Evolutionary conservation across 2,329 filamentous ascomycete genomes (phyloP).

Genomic region (Colletotrichum sp.): DNA sequence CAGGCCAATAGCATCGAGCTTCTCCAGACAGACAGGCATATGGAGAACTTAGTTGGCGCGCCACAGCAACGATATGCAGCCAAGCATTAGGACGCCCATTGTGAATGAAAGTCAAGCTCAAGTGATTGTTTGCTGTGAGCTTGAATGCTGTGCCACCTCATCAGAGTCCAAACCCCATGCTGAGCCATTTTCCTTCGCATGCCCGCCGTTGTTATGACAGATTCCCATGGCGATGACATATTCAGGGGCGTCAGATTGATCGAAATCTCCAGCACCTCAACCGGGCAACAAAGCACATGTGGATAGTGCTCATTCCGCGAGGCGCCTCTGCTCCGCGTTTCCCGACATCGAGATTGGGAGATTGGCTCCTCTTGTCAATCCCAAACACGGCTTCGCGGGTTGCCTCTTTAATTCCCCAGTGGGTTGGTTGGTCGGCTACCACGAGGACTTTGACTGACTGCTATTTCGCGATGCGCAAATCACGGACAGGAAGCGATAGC

Average conservation of each 20-base stretch:
- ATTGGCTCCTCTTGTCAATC: constrained; percentile 7
- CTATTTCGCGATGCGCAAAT: background rate
- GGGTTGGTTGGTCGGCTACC: background rate
- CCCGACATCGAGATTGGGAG: constrained; percentile 11
- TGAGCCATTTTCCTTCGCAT: background rate
- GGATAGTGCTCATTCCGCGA: constrained; percentile 15
- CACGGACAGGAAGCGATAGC: background rate
- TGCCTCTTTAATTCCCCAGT: background rate
- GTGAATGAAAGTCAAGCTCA: background rate
- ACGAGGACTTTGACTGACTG: background rate
- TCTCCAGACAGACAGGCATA: background rate
- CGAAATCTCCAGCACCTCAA: constrained; percentile 11
- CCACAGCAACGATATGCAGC: constrained; percentile 3
- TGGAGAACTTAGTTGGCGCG: background rate
- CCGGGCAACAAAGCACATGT: constrained; percentile 10
- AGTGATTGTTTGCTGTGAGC: background rate
- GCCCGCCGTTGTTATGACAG: background rate
- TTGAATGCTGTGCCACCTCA: background rate
- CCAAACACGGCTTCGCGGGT: background rate
- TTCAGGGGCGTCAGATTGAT: constrained; percentile 4
- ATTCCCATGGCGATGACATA: constrained; percentile 4
- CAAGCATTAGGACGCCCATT: background rate
- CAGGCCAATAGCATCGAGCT: background rate
- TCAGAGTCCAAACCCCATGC: background rate
- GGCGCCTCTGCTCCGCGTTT: background rate